These are phyloP conservation scores for Priceomyces melissophilus DNA, from an alignment of 805 yeast species.

Conservation along the genomic window DNA sequence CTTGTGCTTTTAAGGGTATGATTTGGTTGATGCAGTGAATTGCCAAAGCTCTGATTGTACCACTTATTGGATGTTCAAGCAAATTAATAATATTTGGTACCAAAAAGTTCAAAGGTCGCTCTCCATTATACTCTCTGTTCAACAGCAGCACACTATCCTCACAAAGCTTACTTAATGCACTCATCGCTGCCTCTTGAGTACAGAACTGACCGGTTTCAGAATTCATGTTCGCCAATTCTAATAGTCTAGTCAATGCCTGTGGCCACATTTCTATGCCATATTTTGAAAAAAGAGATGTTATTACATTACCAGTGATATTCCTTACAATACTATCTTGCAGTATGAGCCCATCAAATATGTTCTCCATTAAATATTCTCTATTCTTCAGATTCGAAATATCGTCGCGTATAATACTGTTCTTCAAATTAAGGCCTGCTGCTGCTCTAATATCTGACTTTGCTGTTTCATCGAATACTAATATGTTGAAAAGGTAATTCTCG, in stretches of 20 bases:
- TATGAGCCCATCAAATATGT: slow-evolving; percentile 53
- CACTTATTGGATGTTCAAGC: slow-evolving; percentile 30
- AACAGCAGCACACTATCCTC: slow-evolving; percentile 76
- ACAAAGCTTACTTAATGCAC: slow-evolving; percentile 82
- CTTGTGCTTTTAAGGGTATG: slow-evolving; percentile 64
- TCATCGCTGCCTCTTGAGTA: slow-evolving; percentile 70
- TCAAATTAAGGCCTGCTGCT: slow-evolving; percentile 82
- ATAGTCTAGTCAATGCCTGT: slow-evolving; percentile 60
- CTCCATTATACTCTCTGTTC: slow-evolving; percentile 62
- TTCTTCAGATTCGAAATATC: slow-evolving; percentile 17
- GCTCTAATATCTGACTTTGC: slow-evolving; percentile 65
- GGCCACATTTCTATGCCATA: slow-evolving; percentile 77
- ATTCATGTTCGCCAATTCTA: slow-evolving; percentile 51
- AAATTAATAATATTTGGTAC: slow-evolving; percentile 62
- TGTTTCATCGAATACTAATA: slow-evolving; percentile 51
- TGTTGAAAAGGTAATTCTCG: slow-evolving; percentile 71
- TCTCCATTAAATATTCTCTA: slow-evolving; percentile 35
- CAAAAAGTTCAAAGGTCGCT: slow-evolving; percentile 64
- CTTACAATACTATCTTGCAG: slow-evolving; percentile 62
- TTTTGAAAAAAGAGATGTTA: slow-evolving; percentile 72
- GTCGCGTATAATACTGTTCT: slow-evolving; percentile 60
- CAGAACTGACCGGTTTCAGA: slow-evolving; percentile 8
- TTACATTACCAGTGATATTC: slow-evolving; percentile 86
- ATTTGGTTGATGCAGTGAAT: slow-evolving; percentile 76
- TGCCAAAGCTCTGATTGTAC: slow-evolving; percentile 57